Percentiles rank a stretch among this genome's conserved stretches.
Conservation (phyloP, 1,139 yeast species). For the Saccharomyces hybrid region DNA sequence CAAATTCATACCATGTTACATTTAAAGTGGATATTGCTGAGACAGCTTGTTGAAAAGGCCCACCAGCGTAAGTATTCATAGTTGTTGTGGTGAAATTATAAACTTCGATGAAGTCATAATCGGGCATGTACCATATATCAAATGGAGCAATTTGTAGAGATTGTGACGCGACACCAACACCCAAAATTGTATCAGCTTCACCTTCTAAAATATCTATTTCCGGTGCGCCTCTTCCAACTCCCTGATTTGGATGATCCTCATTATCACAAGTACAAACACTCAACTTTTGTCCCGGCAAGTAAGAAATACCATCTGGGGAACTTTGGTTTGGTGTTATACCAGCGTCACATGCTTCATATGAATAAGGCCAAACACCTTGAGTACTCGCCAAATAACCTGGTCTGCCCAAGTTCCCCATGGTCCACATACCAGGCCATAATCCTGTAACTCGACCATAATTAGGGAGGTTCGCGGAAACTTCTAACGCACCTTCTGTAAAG, state of each 20-base stretch:
- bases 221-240: constrained; percentile 82
- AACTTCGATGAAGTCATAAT: constrained; percentile 61
- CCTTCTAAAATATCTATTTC: constrained; percentile 85
- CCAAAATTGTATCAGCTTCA: constrained; percentile 44
- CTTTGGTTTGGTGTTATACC: constrained; percentile 90
- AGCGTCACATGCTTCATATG: constrained; percentile 76
- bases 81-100: constrained; percentile 53
- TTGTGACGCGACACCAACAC: constrained; percentile 68
- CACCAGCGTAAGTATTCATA: constrained; percentile 75
- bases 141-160: constrained; percentile 78
- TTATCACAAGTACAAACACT: constrained; percentile 65
- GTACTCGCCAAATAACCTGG: constrained; percentile 76
- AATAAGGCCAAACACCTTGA: constrained; percentile 86
- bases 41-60: constrained; percentile 79
- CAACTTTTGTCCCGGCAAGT: constrained; percentile 69
- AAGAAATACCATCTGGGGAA: constrained; percentile 71
- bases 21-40: constrained; percentile 68
- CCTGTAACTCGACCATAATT: constrained; percentile 64
- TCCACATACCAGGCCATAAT: constrained; percentile 89
- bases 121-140: constrained; percentile 82
- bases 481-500: constrained; percentile 67
- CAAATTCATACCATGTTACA: constrained; percentile 66
- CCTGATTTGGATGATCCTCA: constrained; percentile 73
- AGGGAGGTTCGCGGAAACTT: constrained; percentile 64
- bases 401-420: constrained; percentile 78